Evolutionary conservation across 768 basidiomycete genomes (phyloP).

Genomic region (Pholiota molesta): DNA sequence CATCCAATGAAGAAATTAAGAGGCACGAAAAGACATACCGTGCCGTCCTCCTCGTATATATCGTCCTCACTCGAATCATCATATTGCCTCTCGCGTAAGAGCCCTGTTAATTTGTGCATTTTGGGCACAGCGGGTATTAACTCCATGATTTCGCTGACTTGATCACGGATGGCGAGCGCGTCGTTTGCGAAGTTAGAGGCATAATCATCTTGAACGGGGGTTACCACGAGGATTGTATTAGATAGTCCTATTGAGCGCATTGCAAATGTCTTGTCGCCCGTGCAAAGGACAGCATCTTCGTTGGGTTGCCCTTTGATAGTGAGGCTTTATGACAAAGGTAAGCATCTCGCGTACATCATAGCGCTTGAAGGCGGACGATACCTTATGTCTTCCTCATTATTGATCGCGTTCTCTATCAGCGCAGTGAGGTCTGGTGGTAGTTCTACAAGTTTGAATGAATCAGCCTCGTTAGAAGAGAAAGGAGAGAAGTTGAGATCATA

Average conservation of each 20-base stretch:
- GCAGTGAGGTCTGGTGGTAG: conserved; percentile 70
- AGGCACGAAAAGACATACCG: conserved; percentile 7
- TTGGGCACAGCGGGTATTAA: conserved; percentile 77
- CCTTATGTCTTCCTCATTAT: conserved; percentile 29
- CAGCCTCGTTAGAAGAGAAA: conserved; percentile 47
- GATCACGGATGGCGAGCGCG: conserved; percentile 73
- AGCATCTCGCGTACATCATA: conserved; percentile 2
- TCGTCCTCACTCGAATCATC: conserved; percentile 70
- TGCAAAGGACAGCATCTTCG: conserved; percentile 93
- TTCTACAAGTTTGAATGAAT: conserved; percentile 71
- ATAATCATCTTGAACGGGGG: conserved; percentile 43
- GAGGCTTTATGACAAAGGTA: conserved; percentile 45
- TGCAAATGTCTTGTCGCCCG: conserved; percentile 74
- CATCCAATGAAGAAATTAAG: background rate
- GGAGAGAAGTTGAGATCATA: conserved; percentile 57
- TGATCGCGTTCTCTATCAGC: conserved; percentile 57
- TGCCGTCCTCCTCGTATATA: conserved; percentile 20
- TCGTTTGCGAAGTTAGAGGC: conserved; percentile 35
- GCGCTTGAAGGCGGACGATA: conserved; percentile 3
- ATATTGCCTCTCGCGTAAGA: conserved; percentile 71
- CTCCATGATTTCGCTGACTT: conserved; percentile 85
- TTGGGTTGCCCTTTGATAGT: conserved; percentile 79
- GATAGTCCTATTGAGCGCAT: conserved; percentile 88
- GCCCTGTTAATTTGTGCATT: conserved; percentile 61
- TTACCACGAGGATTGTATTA: conserved; percentile 82